Conservation (phyloP, 305 asterid genomes). For the Rubia occidens region DNA sequence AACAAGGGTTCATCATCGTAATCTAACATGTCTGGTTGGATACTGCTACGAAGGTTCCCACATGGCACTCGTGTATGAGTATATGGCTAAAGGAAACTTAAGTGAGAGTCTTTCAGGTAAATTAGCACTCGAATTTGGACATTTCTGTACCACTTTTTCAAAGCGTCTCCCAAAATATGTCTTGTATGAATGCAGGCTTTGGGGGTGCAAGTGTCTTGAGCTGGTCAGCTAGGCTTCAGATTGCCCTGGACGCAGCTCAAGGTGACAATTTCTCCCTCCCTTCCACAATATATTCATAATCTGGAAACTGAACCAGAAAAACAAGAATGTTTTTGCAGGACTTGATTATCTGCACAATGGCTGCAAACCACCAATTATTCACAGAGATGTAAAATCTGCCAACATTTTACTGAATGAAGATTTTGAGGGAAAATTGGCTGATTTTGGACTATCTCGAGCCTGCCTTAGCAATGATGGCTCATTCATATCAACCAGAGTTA, state of each 20-base stretch:
- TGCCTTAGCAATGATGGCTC: constrained; percentile 13
- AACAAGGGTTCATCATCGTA: constrained; percentile 24
- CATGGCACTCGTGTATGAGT: constrained; percentile 26
- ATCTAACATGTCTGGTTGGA: constrained; percentile 25
- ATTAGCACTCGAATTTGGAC: constrained; percentile 17
- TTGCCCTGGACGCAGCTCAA: constrained; percentile 27
- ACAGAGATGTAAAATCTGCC: constrained; percentile 28
- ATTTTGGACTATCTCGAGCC: constrained; percentile 29
- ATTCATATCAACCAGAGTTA: constrained; percentile 14
- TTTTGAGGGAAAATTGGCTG: constrained; percentile 24
- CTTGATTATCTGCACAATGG: constrained; percentile 30
- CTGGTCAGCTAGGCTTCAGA: constrained; percentile 28
- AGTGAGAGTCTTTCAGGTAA: constrained; percentile 19
- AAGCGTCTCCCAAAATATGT: not conserved
- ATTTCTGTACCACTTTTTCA: no score
- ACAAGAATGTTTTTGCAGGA: constrained; percentile 15
- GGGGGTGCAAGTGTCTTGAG: constrained; percentile 12
- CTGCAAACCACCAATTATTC: constrained; percentile 27
- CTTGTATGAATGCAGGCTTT: constrained; percentile 4
- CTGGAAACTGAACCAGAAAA: no score
- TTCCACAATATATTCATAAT: not conserved
- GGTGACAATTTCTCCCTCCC: not conserved
- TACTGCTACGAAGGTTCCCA: constrained; percentile 24
- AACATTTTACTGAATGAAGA: constrained; percentile 27
- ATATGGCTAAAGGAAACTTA: constrained; percentile 26